A percentile compares a stretch with the other conserved stretches of the same genome.
These are phyloP conservation scores for Skeletonema tropicum DNA, from an alignment of 108 stramenopile genomes.

Conservation along the genomic window DNA sequence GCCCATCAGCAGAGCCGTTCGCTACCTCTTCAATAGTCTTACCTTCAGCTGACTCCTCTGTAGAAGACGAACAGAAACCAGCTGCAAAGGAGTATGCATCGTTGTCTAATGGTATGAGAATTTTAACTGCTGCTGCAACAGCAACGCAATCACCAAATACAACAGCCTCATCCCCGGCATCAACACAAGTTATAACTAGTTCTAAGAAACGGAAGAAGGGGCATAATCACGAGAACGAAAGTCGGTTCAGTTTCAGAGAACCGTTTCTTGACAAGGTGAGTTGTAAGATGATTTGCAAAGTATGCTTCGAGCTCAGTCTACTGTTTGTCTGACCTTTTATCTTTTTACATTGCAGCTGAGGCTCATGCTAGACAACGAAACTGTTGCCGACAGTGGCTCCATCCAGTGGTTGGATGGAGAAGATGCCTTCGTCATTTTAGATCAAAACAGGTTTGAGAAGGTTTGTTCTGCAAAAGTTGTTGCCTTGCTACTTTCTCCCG, in stretches of 20 bases:
- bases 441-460: slow-evolving; percentile 3
- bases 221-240: neutral
- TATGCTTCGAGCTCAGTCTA: neutral
- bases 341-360: neutral
- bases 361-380: slow-evolving; percentile 2
- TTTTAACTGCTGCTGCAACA: neutral
- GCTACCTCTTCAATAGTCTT: too few relatives aligned
- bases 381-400: neutral
- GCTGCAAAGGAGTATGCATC: neutral
- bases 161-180: neutral
- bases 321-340: neutral
- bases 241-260: neutral
- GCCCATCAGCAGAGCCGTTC: too few relatives aligned
- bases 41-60: too few relatives aligned
- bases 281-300: neutral
- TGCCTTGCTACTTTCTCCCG: neutral
- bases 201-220: slow-evolving; percentile 5
- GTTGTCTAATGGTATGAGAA: neutral
- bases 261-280: neutral
- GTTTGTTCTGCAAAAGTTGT: neutral
- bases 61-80: neutral
- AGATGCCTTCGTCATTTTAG: slow-evolving; percentile 6
- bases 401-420: neutral
- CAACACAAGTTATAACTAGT: neutral
- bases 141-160: neutral